Conservation (phyloP, 768 basidiomycete genomes). For the Rhizopogon salebrosus region DNA sequence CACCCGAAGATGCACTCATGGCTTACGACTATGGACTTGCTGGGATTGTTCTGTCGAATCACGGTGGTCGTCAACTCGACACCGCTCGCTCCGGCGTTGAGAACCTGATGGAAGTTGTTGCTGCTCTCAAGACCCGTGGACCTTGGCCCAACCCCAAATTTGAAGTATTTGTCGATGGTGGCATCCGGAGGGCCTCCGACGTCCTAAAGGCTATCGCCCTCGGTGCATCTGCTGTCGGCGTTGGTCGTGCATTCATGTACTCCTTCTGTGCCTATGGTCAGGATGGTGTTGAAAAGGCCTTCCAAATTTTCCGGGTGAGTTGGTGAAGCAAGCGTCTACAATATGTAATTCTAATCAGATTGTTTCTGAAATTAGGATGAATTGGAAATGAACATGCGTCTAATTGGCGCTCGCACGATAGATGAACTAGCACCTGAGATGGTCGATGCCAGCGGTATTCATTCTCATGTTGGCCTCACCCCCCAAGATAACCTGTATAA, state of each 20-base stretch:
- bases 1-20: slow-evolving; percentile 64
- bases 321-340: not conserved
- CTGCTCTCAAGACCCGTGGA: slow-evolving; percentile 62
- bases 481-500: slow-evolving; percentile 75
- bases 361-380: slow-evolving; percentile 60
- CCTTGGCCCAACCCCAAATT: slow-evolving; percentile 78
- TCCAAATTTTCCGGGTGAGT: slow-evolving; percentile 71
- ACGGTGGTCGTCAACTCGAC: slow-evolving; percentile 76
- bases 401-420: slow-evolving; percentile 79
- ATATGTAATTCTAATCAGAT: not conserved
- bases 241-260: slow-evolving; percentile 85
- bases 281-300: slow-evolving; percentile 79
- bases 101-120: slow-evolving; percentile 81
- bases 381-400: slow-evolving; percentile 96
- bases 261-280: slow-evolving; percentile 86
- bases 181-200: slow-evolving; percentile 86
- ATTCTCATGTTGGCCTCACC: slow-evolving; percentile 58
- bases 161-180: slow-evolving; percentile 91
- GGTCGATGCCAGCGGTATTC: slow-evolving; percentile 79
- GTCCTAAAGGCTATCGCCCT: slow-evolving; percentile 85
- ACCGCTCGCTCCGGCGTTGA: slow-evolving; percentile 86
- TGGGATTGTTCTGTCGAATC: slow-evolving; percentile 84
- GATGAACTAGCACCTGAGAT: slow-evolving; percentile 80
- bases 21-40: slow-evolving; percentile 74
- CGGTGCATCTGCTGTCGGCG: slow-evolving; percentile 86